These are phyloP conservation scores for Asterophora lycoperdoides DNA, from an alignment of 768 basidiomycete genomes.

Conservation along the genomic window DNA sequence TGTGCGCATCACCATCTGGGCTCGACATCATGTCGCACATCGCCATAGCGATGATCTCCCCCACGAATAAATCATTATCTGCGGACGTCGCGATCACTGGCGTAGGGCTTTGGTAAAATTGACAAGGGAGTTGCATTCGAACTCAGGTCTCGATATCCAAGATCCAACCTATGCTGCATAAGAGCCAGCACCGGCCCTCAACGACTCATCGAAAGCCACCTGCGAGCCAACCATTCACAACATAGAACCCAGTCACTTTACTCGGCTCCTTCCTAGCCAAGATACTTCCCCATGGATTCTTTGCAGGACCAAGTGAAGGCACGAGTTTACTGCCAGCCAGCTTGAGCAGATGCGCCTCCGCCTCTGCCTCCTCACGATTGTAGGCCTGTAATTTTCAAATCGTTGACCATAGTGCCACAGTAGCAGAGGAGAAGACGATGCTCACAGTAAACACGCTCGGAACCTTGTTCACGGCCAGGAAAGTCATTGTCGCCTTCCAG, in stretches of 20 bases:
- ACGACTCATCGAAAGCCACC: constrained; percentile 25
- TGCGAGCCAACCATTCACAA: constrained; percentile 32
- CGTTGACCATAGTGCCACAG: too few relatives aligned
- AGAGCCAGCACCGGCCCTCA: too few relatives aligned
- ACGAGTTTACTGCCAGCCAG: constrained; percentile 21
- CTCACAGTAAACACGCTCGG: constrained; percentile 32
- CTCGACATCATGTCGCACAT: too few relatives aligned
- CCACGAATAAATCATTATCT: too few relatives aligned
- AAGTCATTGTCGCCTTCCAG: constrained; percentile 25
- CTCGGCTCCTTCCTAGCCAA: constrained; percentile 25
- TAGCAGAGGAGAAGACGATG: not conserved
- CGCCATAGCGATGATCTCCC: too few relatives aligned
- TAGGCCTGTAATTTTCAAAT: constrained; percentile 24
- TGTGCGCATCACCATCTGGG: too few relatives aligned
- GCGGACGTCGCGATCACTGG: not conserved
- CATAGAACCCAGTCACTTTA: constrained; percentile 30
- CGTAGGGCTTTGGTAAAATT: constrained; percentile 32
- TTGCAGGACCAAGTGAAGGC: constrained; percentile 22
- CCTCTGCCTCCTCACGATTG: constrained; percentile 26
- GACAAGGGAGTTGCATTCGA: too few relatives aligned
- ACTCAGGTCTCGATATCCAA: too few relatives aligned
- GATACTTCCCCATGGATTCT: constrained; percentile 32
- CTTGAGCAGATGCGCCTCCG: constrained; percentile 22
- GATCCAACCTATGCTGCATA: too few relatives aligned
- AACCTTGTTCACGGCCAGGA: constrained; percentile 23